Percentiles rank a stretch among this genome's conserved stretches.
These are phyloP conservation scores for Claviceps pazoutovae DNA, from an alignment of 2,329 filamentous ascomycete genomes.

Conservation along the genomic window DNA sequence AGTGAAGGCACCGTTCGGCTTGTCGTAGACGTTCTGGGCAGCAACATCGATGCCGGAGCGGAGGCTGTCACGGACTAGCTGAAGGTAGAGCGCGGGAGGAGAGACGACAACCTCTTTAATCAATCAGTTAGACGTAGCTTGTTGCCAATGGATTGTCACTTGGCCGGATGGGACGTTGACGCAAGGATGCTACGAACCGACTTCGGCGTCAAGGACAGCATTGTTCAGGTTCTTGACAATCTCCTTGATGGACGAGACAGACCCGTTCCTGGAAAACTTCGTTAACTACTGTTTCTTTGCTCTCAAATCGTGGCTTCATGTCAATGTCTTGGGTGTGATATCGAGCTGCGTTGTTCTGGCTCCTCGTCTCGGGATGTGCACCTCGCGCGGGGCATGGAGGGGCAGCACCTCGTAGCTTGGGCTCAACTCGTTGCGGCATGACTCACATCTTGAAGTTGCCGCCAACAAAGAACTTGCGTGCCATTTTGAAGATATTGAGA, in stretches of 20 bases:
- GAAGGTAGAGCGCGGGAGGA: constrained; percentile 81
- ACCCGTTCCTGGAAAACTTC: constrained; percentile 63
- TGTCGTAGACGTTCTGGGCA: constrained; percentile 94
- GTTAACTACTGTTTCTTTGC: constrained; percentile 1
- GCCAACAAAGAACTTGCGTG: constrained; percentile 93
- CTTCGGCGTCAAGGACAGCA: constrained; percentile 63
- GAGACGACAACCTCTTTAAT: constrained; percentile 79
- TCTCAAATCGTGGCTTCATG: background rate
- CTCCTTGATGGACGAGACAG: constrained; percentile 72
- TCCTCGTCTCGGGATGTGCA: constrained; percentile 7
- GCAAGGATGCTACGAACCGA: constrained; percentile 38
- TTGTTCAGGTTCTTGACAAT: constrained; percentile 85
- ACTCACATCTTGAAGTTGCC: constrained; percentile 98
- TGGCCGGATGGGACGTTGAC: background rate
- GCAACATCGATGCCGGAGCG: constrained; percentile 69
- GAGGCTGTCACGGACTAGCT: constrained; percentile 68
- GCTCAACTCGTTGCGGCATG: background rate
- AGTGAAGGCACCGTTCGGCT: constrained; percentile 92
- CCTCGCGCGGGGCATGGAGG: constrained; percentile 11
- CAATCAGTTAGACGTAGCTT: background rate
- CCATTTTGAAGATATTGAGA: constrained; percentile 39
- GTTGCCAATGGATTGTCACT: background rate
- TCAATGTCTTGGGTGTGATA: background rate
- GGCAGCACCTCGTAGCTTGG: constrained; percentile 10
- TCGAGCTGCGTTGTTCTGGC: constrained; percentile 17